Evolutionary conservation across 2,329 filamentous ascomycete genomes (phyloP), one percentile per base, ranked within the genome.

Genomic region (Colletotrichum sp.): DNA sequence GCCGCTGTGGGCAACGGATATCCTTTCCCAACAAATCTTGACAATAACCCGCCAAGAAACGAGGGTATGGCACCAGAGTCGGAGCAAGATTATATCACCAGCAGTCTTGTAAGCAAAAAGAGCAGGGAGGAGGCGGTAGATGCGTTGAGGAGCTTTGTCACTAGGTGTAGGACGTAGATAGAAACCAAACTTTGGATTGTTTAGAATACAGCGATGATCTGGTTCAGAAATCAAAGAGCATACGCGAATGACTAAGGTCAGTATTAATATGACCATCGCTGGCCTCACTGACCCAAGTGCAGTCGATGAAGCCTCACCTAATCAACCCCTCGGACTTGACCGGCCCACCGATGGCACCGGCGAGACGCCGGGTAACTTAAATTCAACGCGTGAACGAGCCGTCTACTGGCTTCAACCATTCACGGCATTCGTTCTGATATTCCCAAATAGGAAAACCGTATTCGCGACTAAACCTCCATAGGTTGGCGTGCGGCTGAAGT

Each of bases 11-110:
- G 85, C 0, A 89, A 92, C 39, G 91, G 90, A 0, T 93, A 93
- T 81, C 88, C 91, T 3, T 93, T 93, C 76, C 91, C 91, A 0
- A 92, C 91, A 8, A 92, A 93, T 81, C 78, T 93, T 65, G 91
- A 93, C 79, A 86, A 83, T 4, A 86, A 91, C 64, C 88, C 90
- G 2, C 91, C 91, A 0, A 88, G 86, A 34, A 87, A 87, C 1
- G 88, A 88, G 59, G 90, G 88, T 0, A 92, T 93, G 91, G 90
- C 91, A 12, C 91, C 91, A 5, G 87, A 89, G 79, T 91, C 89
- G 76, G 91, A 93, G 82, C 88, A 92, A 79, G 87, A 90, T 70
- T 59, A 92, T 15, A 76, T 92, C 34, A 62, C 85, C 5, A 84
- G 82, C 69, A 89, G 83, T 0, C 79, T 93, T 71, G 71, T 83